Evolutionary conservation across 108 stramenopile genomes (phyloP).

Genomic region (Pseudonitzschia delicatissima): DNA sequence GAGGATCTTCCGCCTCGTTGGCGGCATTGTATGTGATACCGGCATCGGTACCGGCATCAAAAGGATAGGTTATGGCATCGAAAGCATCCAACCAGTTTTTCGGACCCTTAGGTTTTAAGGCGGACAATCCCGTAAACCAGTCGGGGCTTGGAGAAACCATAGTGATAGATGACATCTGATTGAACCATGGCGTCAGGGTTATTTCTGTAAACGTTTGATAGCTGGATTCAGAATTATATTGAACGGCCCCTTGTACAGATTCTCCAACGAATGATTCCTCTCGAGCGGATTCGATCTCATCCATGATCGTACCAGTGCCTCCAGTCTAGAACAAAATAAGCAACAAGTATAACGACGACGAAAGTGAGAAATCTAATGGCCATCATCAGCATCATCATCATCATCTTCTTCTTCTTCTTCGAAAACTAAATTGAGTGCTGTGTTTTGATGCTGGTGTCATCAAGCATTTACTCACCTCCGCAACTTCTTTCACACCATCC

Average conservation of each 20-base stretch:
- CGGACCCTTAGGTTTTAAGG: neutral
- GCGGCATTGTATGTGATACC: neutral
- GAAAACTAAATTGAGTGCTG: too few species aligned
- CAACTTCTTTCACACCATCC: slow-evolving; percentile 4
- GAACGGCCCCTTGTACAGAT: too few species aligned
- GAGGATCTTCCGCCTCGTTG: neutral
- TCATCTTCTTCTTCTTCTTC: too few species aligned
- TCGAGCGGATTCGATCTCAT: neutral
- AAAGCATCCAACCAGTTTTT: slow-evolving; percentile 8
- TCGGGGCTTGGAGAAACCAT: slow-evolving; percentile 18
- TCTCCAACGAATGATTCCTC: neutral
- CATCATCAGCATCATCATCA: too few species aligned
- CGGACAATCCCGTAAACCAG: slow-evolving; percentile 19
- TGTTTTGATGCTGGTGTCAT: too few species aligned
- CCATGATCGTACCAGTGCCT: too few species aligned
- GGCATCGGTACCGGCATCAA: slow-evolving; percentile 20
- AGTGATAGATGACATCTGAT: slow-evolving; percentile 6
- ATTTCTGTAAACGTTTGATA: too few species aligned
- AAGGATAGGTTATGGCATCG: slow-evolving; percentile 11
- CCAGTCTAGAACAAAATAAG: too few species aligned
- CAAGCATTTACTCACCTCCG: neutral
- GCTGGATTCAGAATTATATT: too few species aligned
- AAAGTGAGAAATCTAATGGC: too few species aligned
- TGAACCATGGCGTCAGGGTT: too few species aligned
- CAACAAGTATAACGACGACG: too few species aligned